Evolutionary conservation across 2,329 filamentous ascomycete species (phyloP).

Genomic region (Beauveria asiatica): DNA sequence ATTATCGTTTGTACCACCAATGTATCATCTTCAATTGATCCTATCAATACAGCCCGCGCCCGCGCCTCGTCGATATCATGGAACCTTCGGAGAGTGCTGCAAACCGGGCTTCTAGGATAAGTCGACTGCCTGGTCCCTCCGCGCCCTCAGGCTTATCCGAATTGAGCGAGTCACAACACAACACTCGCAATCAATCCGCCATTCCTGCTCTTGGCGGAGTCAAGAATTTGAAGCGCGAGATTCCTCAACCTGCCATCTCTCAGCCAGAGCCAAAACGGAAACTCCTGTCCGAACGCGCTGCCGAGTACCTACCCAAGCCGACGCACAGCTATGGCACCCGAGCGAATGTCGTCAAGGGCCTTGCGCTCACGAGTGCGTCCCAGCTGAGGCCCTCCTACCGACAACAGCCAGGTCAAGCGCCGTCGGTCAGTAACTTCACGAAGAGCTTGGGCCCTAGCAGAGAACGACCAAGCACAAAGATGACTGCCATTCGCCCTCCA

Average conservation of each 20-base stretch:
- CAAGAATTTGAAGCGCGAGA: conserved; percentile 43
- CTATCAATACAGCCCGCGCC: neutral
- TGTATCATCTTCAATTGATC: neutral
- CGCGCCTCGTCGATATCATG: conserved; percentile 5
- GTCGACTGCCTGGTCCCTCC: conserved; percentile 10
- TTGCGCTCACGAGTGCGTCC: conserved; percentile 20
- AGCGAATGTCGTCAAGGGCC: conserved; percentile 38
- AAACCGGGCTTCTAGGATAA: conserved; percentile 8
- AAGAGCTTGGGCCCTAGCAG: conserved; percentile 50
- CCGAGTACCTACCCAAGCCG: conserved; percentile 39
- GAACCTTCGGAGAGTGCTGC: conserved; percentile 7
- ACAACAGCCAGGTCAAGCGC: conserved; percentile 22
- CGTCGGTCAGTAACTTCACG: conserved; percentile 40
- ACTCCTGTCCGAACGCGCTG: conserved; percentile 45
- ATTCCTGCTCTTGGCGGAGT: conserved; percentile 30
- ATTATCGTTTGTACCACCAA: neutral
- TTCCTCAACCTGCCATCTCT: conserved; percentile 33
- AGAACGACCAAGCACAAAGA: conserved; percentile 30
- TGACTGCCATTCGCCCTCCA: conserved; percentile 41
- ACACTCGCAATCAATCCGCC: conserved; percentile 39
- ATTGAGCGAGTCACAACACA: conserved; percentile 52
- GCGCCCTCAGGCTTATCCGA: conserved; percentile 35
- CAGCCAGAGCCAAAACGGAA: conserved; percentile 54
- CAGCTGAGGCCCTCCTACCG: conserved; percentile 25
- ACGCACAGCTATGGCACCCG: conserved; percentile 31